Conservation (phyloP, 192 early-diverging fungal genomes). For the Rhizoclosmatium globosum region DNA sequence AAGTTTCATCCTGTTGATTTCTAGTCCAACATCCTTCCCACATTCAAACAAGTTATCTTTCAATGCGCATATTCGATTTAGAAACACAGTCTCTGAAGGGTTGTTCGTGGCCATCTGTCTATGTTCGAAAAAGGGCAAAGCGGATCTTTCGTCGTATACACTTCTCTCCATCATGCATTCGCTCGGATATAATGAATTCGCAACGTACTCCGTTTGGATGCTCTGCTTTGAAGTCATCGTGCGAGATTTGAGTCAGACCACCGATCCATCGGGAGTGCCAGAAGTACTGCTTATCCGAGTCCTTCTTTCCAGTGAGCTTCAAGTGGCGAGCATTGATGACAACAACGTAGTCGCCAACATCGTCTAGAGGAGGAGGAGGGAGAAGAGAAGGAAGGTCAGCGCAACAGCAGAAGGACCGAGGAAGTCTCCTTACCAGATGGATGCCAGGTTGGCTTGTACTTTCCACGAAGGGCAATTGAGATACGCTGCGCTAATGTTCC, state of each 20-base stretch:
- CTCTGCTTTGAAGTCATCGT: constrained; percentile 76
- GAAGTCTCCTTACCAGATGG: constrained; percentile 71
- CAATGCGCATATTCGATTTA: neutral
- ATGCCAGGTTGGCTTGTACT: constrained; percentile 94
- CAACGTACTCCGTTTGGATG: constrained; percentile 76
- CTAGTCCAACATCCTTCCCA: too few species aligned
- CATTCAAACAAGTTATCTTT: neutral
- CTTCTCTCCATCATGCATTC: neutral
- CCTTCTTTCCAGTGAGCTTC: constrained; percentile 83
- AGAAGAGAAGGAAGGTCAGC: neutral
- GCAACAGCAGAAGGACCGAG: neutral
- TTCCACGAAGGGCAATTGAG: constrained; percentile 91
- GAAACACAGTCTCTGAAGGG: neutral
- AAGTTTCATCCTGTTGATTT: too few species aligned
- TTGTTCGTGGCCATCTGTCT: too few species aligned
- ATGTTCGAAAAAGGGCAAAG: too few species aligned
- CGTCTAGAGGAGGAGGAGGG: constrained; percentile 58
- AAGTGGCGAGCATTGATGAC: constrained; percentile 90
- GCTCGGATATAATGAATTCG: neutral
- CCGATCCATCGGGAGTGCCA: constrained; percentile 89
- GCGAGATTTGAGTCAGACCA: constrained; percentile 81
- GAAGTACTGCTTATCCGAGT: constrained; percentile 84
- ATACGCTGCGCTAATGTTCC: constrained; percentile 87
- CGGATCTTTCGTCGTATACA: too few species aligned
- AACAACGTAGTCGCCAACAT: constrained; percentile 96